Conservation (phyloP, 495 filamentous ascomycete species). For the Hapsidospora chrysogenum region DNA sequence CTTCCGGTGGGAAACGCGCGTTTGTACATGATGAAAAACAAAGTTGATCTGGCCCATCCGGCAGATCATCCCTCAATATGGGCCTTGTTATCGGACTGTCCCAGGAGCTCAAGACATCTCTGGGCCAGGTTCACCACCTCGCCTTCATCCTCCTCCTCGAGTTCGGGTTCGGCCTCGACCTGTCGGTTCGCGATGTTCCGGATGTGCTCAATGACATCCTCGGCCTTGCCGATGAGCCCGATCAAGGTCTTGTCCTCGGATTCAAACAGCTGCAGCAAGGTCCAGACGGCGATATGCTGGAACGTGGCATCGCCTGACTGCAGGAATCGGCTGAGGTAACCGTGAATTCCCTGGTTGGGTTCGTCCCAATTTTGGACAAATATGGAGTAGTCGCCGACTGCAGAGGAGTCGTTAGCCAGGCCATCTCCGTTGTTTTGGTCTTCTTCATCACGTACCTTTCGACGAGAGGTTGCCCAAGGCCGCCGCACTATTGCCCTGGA, state of each 20-base stretch:
- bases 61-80: slow-evolving; percentile 36
- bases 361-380: slow-evolving; percentile 89
- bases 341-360: slow-evolving; percentile 86
- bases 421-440: not conserved
- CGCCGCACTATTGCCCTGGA: slow-evolving; percentile 95
- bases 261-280: slow-evolving; percentile 83
- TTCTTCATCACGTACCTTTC: slow-evolving; percentile 88
- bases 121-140: slow-evolving; percentile 88
- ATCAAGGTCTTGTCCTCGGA: slow-evolving; percentile 81
- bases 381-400: slow-evolving; percentile 91
- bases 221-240: slow-evolving; percentile 66
- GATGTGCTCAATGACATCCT: slow-evolving; percentile 81
- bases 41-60: too few relatives aligned
- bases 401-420: not conserved
- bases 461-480: slow-evolving; percentile 91
- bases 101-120: slow-evolving; percentile 75
- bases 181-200: slow-evolving; percentile 77
- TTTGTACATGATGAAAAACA: too few relatives aligned
- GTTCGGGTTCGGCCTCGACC: slow-evolving; percentile 80
- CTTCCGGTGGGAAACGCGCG: too few relatives aligned
- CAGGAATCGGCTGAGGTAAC: slow-evolving; percentile 83
- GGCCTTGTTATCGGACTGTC: slow-evolving; percentile 34
- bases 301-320: slow-evolving; percentile 91
- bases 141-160: slow-evolving; percentile 70
- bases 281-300: slow-evolving; percentile 99